Base-by-base conservation (phyloP, 192 early-diverging fungal species). In the Backusella australiensis region DNA sequence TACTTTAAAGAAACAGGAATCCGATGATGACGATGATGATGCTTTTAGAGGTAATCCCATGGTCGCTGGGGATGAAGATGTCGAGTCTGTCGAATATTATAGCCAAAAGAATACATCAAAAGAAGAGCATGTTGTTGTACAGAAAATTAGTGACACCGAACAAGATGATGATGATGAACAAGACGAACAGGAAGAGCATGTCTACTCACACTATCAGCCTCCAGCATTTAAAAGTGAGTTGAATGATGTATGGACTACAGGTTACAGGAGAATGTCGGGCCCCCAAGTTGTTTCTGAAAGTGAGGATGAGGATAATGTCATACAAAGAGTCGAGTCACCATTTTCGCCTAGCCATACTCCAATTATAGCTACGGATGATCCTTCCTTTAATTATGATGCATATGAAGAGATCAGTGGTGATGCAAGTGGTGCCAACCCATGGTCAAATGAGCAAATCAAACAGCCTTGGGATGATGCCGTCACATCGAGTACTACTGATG, bases 21-120 rank as follows among this genome's bases (percentile, higher is more conserved):
- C 70, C 0, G 81, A 78, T 19, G 72, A 72, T 36, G 81, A 85
- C 9, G 78, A 84, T 69, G 71, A 85, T 14, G 78, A 84, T 69
- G 71, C 42, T 8, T 35, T 11, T 35, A 67, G 42, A 6, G 74
- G 74, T 4, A 89, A 89, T 52, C 86, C 86, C 14, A 86, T 89
- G 86, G 87, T 89, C 1, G 75, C 87, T 32, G 75, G 52, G 4
- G 87, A 89, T 76, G 87, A 89, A 49, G 87, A 87, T 53, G 76
- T 87, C 26, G 85, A 78, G 38, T 78, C 75, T 4, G 71, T 71
- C n/a, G 77, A 80, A 14, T 77, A 75, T 38, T 71, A 79, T 38
- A 81, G 78, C 34, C 69, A 42, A 36, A 66, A 2, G 26, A 71
- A 36, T 46, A 7, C 46, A 1, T 49, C 46, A 5, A 19, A 4